Base-by-base conservation (phyloP, 257 asterid genomes). In the Nyctanthes arbortristis region DNA sequence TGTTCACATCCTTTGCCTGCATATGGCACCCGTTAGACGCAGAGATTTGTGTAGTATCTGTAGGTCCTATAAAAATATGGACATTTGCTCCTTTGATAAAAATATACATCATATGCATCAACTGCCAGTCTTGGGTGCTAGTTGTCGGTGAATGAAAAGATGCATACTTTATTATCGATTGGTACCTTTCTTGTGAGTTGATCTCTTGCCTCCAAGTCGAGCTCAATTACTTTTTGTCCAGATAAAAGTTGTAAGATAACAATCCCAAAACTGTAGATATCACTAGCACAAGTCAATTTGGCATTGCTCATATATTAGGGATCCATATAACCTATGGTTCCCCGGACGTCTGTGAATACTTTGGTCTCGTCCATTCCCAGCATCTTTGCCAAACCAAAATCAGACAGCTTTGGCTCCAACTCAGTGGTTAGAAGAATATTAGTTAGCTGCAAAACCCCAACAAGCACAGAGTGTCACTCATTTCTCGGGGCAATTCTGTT, bases 221-320 rank as follows among this genome's bases (percentile, higher is more conserved):
- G 94, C 67, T 88, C 90, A 40, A 88, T 83, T 22, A 88, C 94
- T 73, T 82, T 77, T 37, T 88, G 96, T 2, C 94, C 97, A 0
- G 97, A 90, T 39, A 90, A 77, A 67, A 88, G 89, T 63, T 90
- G 97, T 33, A 90, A 86, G 55, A 77, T 79, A 56, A 90, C 97
- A 66, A 90, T 88, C 66, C 96, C 96, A 32, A 88, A 90, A 56
- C 97, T 90, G 67, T 90, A 90, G 66, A 90, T 77, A 61, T 90
- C 97, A 79, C 97, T 87, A 22, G 97, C 96, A 76, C 89, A 71
- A 5, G 94, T 88, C 82, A 91, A 78, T 68, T 85, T 88, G 64
- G 96, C 97, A 34, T 91, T 88, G 73, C 94, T 91, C 97, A 88
- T 91, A 58, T 91, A 91, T 70, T 91, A 96, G 4, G 97, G 97